phyloP scores from a whole-genome alignment of 352 stramenopile species.

The Pseudoperonospora humuli region DNA sequence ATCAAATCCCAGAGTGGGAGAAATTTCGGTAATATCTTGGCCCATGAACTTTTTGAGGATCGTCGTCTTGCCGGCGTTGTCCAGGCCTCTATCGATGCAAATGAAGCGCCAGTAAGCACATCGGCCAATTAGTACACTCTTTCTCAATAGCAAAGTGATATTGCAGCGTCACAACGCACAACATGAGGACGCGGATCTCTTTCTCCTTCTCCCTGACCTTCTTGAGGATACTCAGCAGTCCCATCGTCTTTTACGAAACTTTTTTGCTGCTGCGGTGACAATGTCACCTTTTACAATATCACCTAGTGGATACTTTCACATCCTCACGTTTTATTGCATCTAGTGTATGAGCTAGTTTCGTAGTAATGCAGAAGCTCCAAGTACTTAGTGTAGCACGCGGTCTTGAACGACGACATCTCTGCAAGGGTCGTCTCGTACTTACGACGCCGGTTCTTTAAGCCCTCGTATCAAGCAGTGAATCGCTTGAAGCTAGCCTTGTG shows the following conservation, averaged over 20 bases:
- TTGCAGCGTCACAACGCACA: constrained; percentile 44
- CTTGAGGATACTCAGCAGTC: constrained; percentile 90
- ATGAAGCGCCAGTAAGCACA: constrained; percentile 6
- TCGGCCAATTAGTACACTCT: background rate
- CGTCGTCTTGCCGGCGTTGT: constrained; percentile 99
- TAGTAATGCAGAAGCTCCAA: no score
- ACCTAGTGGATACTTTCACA: no score
- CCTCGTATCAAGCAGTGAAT: no score
- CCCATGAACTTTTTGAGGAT: constrained; percentile 98
- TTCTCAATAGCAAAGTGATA: background rate
- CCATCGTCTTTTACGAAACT: constrained; percentile 76
- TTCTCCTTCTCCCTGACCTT: constrained; percentile 99
- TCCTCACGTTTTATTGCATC: no score
- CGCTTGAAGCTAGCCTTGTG: no score
- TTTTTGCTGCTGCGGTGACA: no score
- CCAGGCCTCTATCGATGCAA: constrained; percentile 78
- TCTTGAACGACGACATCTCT: no score
- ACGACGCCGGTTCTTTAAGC: no score
- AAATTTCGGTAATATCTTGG: constrained; percentile 95
- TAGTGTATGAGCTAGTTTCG: no score
- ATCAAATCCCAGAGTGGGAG: constrained; percentile 97
- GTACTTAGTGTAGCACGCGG: no score
- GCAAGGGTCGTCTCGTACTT: no score
- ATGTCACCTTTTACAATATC: no score
- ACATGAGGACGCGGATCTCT: constrained; percentile 97